Conservation (phyloP, 73 alveolate genomes). For the Halteria grandinella region DNA sequence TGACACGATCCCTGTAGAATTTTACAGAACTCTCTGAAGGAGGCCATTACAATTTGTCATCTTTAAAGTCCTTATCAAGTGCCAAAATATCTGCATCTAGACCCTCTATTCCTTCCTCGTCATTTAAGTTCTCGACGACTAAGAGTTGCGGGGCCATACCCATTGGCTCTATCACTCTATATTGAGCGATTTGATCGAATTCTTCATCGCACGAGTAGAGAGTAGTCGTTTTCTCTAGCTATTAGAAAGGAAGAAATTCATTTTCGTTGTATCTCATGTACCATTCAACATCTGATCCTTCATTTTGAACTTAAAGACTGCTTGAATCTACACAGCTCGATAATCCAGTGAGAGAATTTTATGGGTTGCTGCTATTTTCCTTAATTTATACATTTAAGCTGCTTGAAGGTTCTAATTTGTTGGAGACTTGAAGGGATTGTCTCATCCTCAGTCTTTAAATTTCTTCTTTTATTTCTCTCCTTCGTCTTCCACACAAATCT, state of each 20-base stretch:
- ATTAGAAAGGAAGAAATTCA: not conserved
- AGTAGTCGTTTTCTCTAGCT: not conserved
- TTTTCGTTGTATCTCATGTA: not conserved
- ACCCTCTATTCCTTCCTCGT: not conserved
- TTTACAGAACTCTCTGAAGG: not conserved
- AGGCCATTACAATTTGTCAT: not conserved
- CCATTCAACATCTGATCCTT: not conserved
- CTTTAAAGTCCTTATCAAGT: not conserved
- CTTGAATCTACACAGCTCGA: not conserved
- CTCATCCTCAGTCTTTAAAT: too few relatives aligned
- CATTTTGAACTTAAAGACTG: not conserved
- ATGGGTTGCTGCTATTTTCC: too few relatives aligned
- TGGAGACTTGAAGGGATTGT: too few relatives aligned
- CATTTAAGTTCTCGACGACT: not conserved
- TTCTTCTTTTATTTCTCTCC: constrained; percentile 3
- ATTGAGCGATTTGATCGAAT: not conserved
- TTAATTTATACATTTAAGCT: too few relatives aligned
- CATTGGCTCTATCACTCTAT: constrained; percentile 30
- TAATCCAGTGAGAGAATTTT: not conserved
- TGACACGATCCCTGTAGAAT: not conserved
- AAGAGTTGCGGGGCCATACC: constrained; percentile 16
- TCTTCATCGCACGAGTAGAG: constrained; percentile 3
- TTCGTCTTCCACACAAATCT: constrained; percentile 6
- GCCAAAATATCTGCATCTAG: not conserved
- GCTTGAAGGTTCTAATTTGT: too few relatives aligned